A percentile compares a stretch with the other conserved stretches of the same genome.
phyloP scores from a whole-genome alignment of 2,329 filamentous ascomycete genomes.

The Fusarium sp. region DNA sequence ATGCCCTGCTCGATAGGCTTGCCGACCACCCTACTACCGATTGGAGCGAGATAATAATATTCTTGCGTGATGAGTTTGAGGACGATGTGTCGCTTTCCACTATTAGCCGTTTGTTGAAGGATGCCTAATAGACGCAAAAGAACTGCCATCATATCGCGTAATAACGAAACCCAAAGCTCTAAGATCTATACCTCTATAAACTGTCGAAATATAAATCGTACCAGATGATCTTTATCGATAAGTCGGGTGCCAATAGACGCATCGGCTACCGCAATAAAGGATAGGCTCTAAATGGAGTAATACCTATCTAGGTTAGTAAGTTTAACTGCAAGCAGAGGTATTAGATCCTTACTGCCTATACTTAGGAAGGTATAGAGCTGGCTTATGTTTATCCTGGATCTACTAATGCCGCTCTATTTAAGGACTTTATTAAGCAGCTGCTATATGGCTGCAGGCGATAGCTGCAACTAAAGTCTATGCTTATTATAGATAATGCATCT shows the following conservation, averaged over 20 bases:
- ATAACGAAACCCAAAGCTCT: constrained; percentile 51
- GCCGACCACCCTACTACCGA: constrained; percentile 5
- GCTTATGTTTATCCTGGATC: constrained; percentile 47
- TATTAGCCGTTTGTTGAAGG: constrained; percentile 45
- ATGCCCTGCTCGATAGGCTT: constrained; percentile 13
- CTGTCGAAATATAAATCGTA: constrained; percentile 47
- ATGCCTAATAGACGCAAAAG: constrained; percentile 49
- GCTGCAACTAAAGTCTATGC: constrained; percentile 52
- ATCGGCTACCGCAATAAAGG: constrained; percentile 49
- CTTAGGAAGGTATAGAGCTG: constrained; percentile 45
- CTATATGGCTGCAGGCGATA: constrained; percentile 49
- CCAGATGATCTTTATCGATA: constrained; percentile 52
- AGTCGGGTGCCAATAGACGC: constrained; percentile 53
- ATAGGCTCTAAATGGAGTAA: constrained; percentile 51
- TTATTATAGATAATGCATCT: too few species aligned
- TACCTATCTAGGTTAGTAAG: constrained; percentile 41
- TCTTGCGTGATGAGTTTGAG: constrained; percentile 8
- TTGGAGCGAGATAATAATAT: constrained; percentile 17
- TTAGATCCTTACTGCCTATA: constrained; percentile 49
- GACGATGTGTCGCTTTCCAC: constrained; percentile 10
- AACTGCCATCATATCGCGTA: constrained; percentile 48
- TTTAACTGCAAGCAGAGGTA: constrained; percentile 42
- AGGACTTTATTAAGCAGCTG: constrained; percentile 51
- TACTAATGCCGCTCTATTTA: constrained; percentile 47
- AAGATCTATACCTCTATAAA: constrained; percentile 52